Evolutionary conservation across 2,329 filamentous ascomycete species (phyloP), one percentile per base, ranked within the genome.

Genomic region (Ceratocystis albifundus): DNA sequence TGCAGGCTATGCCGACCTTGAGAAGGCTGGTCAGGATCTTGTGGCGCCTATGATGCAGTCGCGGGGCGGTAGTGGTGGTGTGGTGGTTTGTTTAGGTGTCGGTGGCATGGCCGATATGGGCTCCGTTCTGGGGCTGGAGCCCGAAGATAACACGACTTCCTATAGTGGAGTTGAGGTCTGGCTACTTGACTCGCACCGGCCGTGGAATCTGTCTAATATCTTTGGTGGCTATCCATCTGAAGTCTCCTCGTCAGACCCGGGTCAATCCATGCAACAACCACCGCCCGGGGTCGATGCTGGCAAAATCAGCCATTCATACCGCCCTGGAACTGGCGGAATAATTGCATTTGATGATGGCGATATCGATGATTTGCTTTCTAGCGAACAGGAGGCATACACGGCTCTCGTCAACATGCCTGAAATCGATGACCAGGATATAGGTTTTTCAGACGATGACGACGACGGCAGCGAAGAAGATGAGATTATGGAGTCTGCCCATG

Each of bases 301-400:
- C 1, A 84, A 84, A 66, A 83, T 97, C 63, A 80, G 83, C 30
- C 82, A 84, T 15, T 78, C 81, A 0, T 96, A 95, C 74, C 86
- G 84, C 69, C 85, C 89, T 4, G 88, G 90, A 36, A 88, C 83
- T 72, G 93, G 93, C 20, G 94, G 94, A 0, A 88, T 99, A 53
- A 84, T 99, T 68, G 91, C 96, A 1, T 96, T 94, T 74, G 94
- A 97, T 72, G 94, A 97, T 73, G 94, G 93, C 1, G 94, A 99
- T 74, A 92, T 99, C 63, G 88, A 93, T 70, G 88, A 93, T 70
- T 89, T 92, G 44, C 78, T 99, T 44, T 76, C 75, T 12, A 78
- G 78, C 0, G 91, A 97, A 75, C 83, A 85, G 70, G 86, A 90
- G 68, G 92, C 94, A 48, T 97, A 95, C 73, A 83, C 89, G 70